phyloP scores from a whole-genome alignment of 75 land plant species.

The Selaginella tamariscina region DNA sequence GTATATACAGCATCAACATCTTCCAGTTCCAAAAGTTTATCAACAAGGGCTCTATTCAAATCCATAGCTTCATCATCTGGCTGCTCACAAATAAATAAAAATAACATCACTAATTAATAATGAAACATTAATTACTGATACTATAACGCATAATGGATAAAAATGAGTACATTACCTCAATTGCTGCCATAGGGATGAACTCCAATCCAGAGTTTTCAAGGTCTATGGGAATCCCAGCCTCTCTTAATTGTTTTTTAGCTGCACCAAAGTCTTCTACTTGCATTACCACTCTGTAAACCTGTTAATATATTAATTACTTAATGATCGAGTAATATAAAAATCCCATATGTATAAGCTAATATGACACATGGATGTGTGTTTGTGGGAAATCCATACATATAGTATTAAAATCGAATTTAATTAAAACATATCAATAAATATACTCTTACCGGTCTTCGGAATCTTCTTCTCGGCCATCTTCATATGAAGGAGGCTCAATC shows the following conservation, averaged over 20 bases:
- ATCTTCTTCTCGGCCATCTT: slow-evolving; percentile 60
- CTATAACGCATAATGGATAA: too few relatives aligned
- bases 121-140: too few relatives aligned
- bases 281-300: slow-evolving; percentile 63
- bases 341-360: too few relatives aligned
- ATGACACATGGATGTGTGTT: too few relatives aligned
- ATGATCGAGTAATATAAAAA: too few relatives aligned
- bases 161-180: slow-evolving; percentile 44
- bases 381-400: too few relatives aligned
- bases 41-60: slow-evolving; percentile 72
- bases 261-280: slow-evolving; percentile 50
- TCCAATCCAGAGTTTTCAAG: slow-evolving; percentile 65
- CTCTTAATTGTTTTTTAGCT: slow-evolving; percentile 44
- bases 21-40: slow-evolving; percentile 80
- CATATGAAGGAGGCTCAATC: slow-evolving; percentile 55
- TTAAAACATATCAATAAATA: too few relatives aligned
- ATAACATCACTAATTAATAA: too few relatives aligned
- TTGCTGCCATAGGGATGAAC: slow-evolving; percentile 44
- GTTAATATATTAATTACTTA: too few relatives aligned
- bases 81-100: slow-evolving; percentile 23
- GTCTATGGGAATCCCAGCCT: slow-evolving; percentile 67
- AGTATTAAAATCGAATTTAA: too few relatives aligned
- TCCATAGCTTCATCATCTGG: slow-evolving; percentile 93
- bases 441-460: neutral
- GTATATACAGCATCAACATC: slow-evolving; percentile 95